Percentiles rank a stretch among this genome's conserved stretches.
Conservation (phyloP, 164 flowering plant species). For the Umbilicus rupestris region DNA sequence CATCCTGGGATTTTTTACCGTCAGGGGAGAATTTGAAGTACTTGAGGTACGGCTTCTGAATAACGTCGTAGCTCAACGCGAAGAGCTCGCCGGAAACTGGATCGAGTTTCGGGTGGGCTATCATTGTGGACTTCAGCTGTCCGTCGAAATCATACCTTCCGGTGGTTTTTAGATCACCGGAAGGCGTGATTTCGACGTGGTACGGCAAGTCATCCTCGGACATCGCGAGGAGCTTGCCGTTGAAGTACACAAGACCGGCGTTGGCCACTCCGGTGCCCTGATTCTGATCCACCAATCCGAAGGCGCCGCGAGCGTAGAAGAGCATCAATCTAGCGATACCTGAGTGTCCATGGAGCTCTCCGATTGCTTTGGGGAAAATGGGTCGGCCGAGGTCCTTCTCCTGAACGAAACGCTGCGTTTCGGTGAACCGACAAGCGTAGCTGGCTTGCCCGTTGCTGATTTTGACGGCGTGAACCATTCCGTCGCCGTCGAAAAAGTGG, state of each 20-base stretch:
- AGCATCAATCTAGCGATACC: not conserved
- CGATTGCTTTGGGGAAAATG: not conserved
- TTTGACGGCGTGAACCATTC: conserved; percentile 7
- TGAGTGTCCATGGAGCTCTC: conserved; percentile 4
- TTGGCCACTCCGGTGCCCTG: conserved; percentile 1
- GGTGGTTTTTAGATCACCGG: not conserved
- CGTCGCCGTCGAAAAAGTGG: conserved; percentile 4
- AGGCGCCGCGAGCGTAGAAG: not conserved
- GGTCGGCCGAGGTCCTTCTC: not conserved
- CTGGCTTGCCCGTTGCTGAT: not conserved
- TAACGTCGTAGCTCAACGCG: conserved; percentile 7
- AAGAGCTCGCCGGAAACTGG: conserved; percentile 10
- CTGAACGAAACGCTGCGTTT: conserved; percentile 7
- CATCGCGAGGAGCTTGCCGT: conserved; percentile 4
- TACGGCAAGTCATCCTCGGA: conserved; percentile 7
- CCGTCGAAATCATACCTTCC: conserved; percentile 3
- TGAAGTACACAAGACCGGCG: conserved; percentile 1
- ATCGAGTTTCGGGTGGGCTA: conserved; percentile 10
- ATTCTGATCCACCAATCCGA: not conserved
- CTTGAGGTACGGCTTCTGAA: conserved; percentile 9
- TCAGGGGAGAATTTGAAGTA: conserved; percentile 5
- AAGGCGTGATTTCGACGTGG: conserved; percentile 4
- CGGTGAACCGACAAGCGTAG: conserved; percentile 2
- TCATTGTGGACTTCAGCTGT: not conserved
- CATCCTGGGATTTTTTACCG: conserved; percentile 5